Evolutionary conservation across 2,329 filamentous ascomycete species (phyloP).

Genomic region (Beauveria bassiana): DNA sequence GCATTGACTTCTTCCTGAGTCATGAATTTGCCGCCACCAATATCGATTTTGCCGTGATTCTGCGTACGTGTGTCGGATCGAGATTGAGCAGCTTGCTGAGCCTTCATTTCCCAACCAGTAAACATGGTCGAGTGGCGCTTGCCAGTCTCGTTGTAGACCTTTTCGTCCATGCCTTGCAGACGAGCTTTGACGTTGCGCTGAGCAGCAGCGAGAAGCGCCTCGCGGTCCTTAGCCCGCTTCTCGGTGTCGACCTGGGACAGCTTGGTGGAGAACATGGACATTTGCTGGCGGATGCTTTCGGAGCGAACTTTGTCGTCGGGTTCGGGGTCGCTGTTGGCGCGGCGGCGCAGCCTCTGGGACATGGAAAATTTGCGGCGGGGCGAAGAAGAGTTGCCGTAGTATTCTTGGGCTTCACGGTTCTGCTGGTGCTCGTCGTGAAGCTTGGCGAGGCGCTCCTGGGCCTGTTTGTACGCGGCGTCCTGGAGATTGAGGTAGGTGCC

Average conservation of each 20-base stretch:
- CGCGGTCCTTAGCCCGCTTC: slow-evolving; percentile 69
- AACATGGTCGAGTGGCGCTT: slow-evolving; percentile 60
- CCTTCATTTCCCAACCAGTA: slow-evolving; percentile 73
- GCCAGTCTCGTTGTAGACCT: slow-evolving; percentile 68
- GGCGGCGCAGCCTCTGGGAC: slow-evolving; percentile 49
- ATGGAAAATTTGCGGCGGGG: slow-evolving; percentile 39
- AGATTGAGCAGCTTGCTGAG: slow-evolving; percentile 59
- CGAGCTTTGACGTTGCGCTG: slow-evolving; percentile 78
- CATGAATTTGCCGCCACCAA: slow-evolving; percentile 77
- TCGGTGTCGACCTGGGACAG: slow-evolving; percentile 62
- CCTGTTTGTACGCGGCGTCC: slow-evolving; percentile 78
- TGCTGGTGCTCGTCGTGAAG: slow-evolving; percentile 64
- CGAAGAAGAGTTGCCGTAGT: slow-evolving; percentile 56
- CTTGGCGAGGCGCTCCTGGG: slow-evolving; percentile 73
- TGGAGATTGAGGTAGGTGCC: slow-evolving; percentile 61
- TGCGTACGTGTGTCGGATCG: slow-evolving; percentile 54
- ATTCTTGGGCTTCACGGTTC: slow-evolving; percentile 59
- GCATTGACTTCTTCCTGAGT: slow-evolving; percentile 69
- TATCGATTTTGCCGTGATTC: slow-evolving; percentile 50
- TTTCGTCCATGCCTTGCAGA: slow-evolving; percentile 74
- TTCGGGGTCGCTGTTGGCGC: slow-evolving; percentile 54
- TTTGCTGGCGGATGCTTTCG: slow-evolving; percentile 66
- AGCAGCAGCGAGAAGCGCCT: slow-evolving; percentile 66
- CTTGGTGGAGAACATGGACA: slow-evolving; percentile 66
- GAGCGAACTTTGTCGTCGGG: slow-evolving; percentile 61